phyloP scores from a whole-genome alignment of 1,139 yeast species.

The Torulaspora pretoriensis region DNA sequence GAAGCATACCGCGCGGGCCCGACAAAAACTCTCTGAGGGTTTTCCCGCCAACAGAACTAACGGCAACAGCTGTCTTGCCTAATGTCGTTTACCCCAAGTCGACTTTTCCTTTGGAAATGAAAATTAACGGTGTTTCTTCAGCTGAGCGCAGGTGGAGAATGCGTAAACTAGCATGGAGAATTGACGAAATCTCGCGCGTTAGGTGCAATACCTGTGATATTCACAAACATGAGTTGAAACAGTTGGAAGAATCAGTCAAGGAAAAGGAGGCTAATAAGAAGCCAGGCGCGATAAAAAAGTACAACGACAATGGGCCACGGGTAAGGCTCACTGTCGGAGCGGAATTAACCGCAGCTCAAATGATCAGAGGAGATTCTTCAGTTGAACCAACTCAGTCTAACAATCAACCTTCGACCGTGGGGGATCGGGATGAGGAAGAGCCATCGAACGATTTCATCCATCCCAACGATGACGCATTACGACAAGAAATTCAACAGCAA shows the following conservation, averaged over 20 bases:
- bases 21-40: conserved; percentile 85
- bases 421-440: conserved; percentile 23
- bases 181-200: conserved; percentile 76
- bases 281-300: conserved; percentile 35
- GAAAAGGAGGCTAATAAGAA: conserved; percentile 33
- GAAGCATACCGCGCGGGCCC: conserved; percentile 77
- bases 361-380: conserved; percentile 11
- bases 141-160: conserved; percentile 80
- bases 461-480: conserved; percentile 42
- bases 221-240: conserved; percentile 49
- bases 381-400: conserved; percentile 6
- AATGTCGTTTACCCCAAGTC: conserved; percentile 87
- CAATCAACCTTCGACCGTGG: conserved; percentile 7
- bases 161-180: conserved; percentile 83
- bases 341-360: conserved; percentile 22
- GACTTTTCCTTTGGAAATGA: conserved; percentile 73
- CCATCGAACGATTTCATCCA: conserved; percentile 31
- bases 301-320: conserved; percentile 41
- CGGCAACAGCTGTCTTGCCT: conserved; percentile 82
- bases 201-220: conserved; percentile 52
- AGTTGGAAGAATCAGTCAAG: conserved; percentile 45
- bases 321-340: conserved; percentile 33
- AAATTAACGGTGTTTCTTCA: conserved; percentile 70
- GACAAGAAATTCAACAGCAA: conserved; percentile 35
- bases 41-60: conserved; percentile 91